Conservation (phyloP, 345 rosid genomes). For the Heritiera littoralis region DNA sequence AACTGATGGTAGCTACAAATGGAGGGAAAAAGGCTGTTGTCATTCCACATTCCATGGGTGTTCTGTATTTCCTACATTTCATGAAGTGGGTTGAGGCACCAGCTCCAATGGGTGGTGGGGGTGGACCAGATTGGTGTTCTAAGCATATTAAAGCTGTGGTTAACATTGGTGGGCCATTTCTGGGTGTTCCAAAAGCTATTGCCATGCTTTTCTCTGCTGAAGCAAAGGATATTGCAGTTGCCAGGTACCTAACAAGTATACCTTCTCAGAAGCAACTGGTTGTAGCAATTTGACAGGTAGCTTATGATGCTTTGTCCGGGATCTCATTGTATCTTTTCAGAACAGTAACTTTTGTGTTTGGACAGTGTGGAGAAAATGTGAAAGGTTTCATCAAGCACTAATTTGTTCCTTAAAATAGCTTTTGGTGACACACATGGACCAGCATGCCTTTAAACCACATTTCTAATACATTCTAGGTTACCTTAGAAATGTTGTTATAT, state of each 20-base stretch:
- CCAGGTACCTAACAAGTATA: constrained; percentile 51
- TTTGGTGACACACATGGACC: neutral
- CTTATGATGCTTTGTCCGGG: neutral
- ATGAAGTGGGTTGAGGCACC: constrained; percentile 99
- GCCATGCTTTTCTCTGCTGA: constrained; percentile 92
- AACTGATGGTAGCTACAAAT: constrained; percentile 78
- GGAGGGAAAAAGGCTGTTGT: constrained; percentile 84
- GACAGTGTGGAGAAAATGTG: neutral
- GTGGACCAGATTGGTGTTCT: constrained; percentile 93
- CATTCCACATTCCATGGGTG: constrained; percentile 99
- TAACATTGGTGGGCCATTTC: constrained; percentile 92
- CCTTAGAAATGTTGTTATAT: neutral
- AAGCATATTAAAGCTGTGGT: constrained; percentile 89
- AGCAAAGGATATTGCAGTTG: constrained; percentile 90
- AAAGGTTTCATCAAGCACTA: neutral
- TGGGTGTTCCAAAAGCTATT: constrained; percentile 92
- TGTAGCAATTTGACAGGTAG: neutral
- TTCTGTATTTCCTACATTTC: constrained; percentile 79
- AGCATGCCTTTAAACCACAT: neutral
- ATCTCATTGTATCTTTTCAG: neutral
- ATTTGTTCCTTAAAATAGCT: neutral
- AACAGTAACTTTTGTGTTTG: neutral
- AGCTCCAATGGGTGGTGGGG: constrained; percentile 95
- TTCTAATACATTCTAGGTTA: neutral
- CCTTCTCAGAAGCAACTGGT: neutral